Base-by-base conservation (phyloP, 805 yeast genomes). In the Candida easanensis region DNA sequence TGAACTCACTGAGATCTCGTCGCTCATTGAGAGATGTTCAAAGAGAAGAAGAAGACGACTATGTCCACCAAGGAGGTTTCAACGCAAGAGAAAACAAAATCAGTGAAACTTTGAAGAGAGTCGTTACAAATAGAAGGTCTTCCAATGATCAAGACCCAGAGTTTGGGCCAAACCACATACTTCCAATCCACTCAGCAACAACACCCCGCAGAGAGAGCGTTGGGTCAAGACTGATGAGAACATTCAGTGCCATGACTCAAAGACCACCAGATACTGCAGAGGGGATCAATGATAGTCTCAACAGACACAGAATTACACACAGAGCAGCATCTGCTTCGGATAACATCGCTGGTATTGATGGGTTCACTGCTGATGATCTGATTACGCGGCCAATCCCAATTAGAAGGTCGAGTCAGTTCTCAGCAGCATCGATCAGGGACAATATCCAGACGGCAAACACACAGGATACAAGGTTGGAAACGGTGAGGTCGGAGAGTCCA, bases 291-390 rank as follows among this genome's bases (percentile, higher is more conserved):
- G 56, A 62, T 16, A 57, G 66, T 16, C 42, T 72, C 16, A 53
- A 60, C 8, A 60, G 59, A 13, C 71, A 71, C 6, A 66, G 66
- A 23, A 66, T 74, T 38, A 67, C 76, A 1, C 48, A 51, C 9
- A 63, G 58, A 26, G 76, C 77, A 2, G 74, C 73, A 3, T 53
- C 57, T 6, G 66, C 71, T 38, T 59, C 78, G 0, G 68, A 74
- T 48, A 66, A 65, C 41, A 66, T 72, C 33, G 77, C 78, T 2
- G 79, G 78, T 5, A 66, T 70, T 26, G 64, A 65, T n/a, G 53
- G 58, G 37, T 61, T 50, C 39, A 53, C 51, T 34, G 19, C 45
- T 11, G 44, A 48, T 4, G 56, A 56, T 31, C 15, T 46, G 5
- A 33, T 51, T 11, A 9, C 33, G 16, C 39, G 49, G n/a, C 55